A percentile compares a stretch with the other conserved stretches of the same genome.
phyloP scores from a whole-genome alignment of 2,329 filamentous ascomycete species.

The Exserohilum turcica region DNA sequence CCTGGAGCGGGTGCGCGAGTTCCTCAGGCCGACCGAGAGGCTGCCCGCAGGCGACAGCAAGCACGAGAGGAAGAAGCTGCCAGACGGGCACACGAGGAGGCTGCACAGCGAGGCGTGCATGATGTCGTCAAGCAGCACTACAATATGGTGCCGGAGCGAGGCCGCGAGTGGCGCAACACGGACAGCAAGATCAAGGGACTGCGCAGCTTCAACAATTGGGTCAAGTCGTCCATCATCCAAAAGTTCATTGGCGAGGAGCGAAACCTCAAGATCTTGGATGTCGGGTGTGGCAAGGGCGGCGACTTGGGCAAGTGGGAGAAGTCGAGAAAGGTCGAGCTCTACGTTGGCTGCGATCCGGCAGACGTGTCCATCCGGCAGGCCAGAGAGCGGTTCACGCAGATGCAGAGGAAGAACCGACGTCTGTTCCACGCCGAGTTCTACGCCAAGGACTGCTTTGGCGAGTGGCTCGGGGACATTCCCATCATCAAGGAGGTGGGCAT shows the following conservation, averaged over 20 bases:
- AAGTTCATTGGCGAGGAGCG: conserved; percentile 69
- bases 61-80: conserved; percentile 52
- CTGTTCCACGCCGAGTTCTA: conserved; percentile 87
- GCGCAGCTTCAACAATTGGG: conserved; percentile 96
- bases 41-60: conserved; percentile 61
- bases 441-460: conserved; percentile 89
- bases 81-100: conserved; percentile 53
- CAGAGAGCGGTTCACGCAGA: conserved; percentile 76
- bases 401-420: conserved; percentile 64
- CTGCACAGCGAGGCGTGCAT: conserved; percentile 65
- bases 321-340: conserved; percentile 85
- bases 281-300: conserved; percentile 96
- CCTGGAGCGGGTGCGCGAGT: conserved; percentile 62
- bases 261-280: conserved; percentile 82
- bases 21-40: conserved; percentile 68
- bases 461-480: conserved; percentile 78
- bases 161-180: conserved; percentile 91
- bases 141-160: conserved; percentile 91
- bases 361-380: conserved; percentile 92
- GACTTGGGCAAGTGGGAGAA: conserved; percentile 96
- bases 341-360: conserved; percentile 92
- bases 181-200: conserved; percentile 95
- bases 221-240: conserved; percentile 96
- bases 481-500: conserved; percentile 88
- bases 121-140: conserved; percentile 94